A percentile compares a stretch with the other conserved stretches of the same genome.
Evolutionary conservation across 768 basidiomycete species (phyloP).

Genomic region (Mycena metata): DNA sequence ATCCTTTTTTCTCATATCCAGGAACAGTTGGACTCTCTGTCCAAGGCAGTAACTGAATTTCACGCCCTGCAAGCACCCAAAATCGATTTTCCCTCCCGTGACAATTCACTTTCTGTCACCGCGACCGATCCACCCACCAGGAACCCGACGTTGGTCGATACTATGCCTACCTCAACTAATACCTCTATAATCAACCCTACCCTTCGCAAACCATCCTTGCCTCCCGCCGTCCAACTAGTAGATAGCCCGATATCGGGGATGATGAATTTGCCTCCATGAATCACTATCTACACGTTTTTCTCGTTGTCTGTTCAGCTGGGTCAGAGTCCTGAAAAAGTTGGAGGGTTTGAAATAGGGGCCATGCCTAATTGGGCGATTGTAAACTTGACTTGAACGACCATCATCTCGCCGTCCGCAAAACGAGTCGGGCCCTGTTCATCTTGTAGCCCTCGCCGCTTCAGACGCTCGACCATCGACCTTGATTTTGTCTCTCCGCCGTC

Average conservation of each 20-base stretch:
- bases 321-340: too few relatives aligned
- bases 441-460: too few relatives aligned
- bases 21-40: slow-evolving; percentile 70
- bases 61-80: slow-evolving; percentile 63
- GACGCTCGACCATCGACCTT: too few relatives aligned
- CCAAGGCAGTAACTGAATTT: slow-evolving; percentile 63
- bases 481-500: too few relatives aligned
- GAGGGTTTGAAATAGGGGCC: too few relatives aligned
- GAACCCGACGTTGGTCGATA: background rate
- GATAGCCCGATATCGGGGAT: slow-evolving; percentile 24
- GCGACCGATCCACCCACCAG: slow-evolving; percentile 2
- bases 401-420: too few relatives aligned
- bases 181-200: too few relatives aligned
- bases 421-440: too few relatives aligned
- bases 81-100: slow-evolving; percentile 54
- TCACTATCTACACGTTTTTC: background rate
- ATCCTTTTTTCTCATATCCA: slow-evolving; percentile 19
- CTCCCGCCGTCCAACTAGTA: background rate
- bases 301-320: too few relatives aligned
- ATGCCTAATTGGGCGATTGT: too few relatives aligned
- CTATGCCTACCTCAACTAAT: background rate
- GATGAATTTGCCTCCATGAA: slow-evolving; percentile 14
- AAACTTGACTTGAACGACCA: too few relatives aligned
- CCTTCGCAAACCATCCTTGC: background rate
- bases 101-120: slow-evolving; percentile 42